Evolutionary conservation across 352 stramenopile genomes (phyloP).

Genomic region (Phytophthora hybrid): DNA sequence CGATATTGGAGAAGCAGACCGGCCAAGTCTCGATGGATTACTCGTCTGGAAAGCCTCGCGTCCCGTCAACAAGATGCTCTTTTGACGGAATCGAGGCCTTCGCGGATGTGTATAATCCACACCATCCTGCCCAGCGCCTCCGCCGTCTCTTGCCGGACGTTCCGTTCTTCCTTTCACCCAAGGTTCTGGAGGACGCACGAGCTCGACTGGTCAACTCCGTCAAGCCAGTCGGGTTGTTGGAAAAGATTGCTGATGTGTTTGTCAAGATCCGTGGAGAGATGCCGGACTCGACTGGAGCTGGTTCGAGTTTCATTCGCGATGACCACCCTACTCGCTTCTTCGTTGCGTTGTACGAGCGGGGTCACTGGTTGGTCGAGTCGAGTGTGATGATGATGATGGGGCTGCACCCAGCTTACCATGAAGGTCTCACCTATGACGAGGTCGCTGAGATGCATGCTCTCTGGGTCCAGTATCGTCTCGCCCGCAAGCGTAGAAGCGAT

Average conservation of each 20-base stretch:
- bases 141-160: background rate
- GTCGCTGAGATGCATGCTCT: too few species aligned
- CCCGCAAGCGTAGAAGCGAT: too few species aligned
- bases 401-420: background rate
- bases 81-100: background rate
- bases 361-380: background rate
- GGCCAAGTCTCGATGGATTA: background rate
- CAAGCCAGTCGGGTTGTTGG: background rate
- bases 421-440: too few species aligned
- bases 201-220: background rate
- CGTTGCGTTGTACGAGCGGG: background rate
- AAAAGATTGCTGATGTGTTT: background rate
- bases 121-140: background rate
- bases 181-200: background rate
- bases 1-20: background rate
- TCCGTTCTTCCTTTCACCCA: background rate
- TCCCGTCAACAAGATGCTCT: too few species aligned
- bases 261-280: too few species aligned
- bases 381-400: background rate
- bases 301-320: background rate
- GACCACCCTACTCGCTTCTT: background rate
- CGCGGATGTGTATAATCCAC: background rate
- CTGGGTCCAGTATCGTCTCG: too few species aligned
- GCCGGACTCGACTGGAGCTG: too few species aligned
- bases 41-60: too few species aligned